A percentile compares a stretch with the other conserved stretches of the same genome.
Evolutionary conservation across 2,329 filamentous ascomycete genomes (phyloP).

Genomic region (Didymella arachidicola): DNA sequence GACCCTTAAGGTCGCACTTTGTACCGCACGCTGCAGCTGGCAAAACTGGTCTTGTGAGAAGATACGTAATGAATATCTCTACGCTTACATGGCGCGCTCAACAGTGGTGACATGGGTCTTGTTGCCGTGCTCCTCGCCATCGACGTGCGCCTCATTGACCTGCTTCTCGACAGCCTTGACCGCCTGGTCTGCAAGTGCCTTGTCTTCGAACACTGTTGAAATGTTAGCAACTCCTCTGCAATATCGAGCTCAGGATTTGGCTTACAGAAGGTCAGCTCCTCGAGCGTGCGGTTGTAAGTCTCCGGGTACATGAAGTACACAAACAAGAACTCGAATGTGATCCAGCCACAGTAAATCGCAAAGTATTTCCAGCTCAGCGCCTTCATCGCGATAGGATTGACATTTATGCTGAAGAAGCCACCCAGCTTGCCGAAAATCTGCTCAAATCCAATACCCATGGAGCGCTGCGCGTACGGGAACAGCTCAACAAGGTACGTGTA

Average conservation of each 20-base stretch:
- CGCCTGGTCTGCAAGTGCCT: constrained; percentile 43
- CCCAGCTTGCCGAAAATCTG: constrained; percentile 62
- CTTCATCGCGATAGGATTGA: constrained; percentile 67
- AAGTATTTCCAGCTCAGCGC: constrained; percentile 64
- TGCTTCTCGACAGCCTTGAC: constrained; percentile 47
- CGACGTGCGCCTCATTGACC: constrained; percentile 34
- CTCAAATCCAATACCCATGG: constrained; percentile 66
- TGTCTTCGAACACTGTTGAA: constrained; percentile 46
- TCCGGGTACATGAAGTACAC: constrained; percentile 69
- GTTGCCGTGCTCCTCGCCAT: constrained; percentile 26
- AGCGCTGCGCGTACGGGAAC: constrained; percentile 65
- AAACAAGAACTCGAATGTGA: constrained; percentile 61
- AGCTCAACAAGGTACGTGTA: constrained; percentile 69
- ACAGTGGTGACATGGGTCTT: constrained; percentile 31
- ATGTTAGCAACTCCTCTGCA: constrained; percentile 16
- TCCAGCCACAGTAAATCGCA: constrained; percentile 64
- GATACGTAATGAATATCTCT: background rate
- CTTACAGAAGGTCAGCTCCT: constrained; percentile 66
- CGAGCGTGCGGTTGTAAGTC: constrained; percentile 61
- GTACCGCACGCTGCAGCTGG: background rate
- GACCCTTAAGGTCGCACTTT: background rate
- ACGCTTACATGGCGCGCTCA: constrained; percentile 28
- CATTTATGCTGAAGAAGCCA: constrained; percentile 56
- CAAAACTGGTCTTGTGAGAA: background rate
- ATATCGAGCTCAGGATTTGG: background rate